A percentile compares a stretch with the other conserved stretches of the same genome.
phyloP scores from a whole-genome alignment of 1,139 yeast genomes.

The Debaryomycetaceae sp. region DNA sequence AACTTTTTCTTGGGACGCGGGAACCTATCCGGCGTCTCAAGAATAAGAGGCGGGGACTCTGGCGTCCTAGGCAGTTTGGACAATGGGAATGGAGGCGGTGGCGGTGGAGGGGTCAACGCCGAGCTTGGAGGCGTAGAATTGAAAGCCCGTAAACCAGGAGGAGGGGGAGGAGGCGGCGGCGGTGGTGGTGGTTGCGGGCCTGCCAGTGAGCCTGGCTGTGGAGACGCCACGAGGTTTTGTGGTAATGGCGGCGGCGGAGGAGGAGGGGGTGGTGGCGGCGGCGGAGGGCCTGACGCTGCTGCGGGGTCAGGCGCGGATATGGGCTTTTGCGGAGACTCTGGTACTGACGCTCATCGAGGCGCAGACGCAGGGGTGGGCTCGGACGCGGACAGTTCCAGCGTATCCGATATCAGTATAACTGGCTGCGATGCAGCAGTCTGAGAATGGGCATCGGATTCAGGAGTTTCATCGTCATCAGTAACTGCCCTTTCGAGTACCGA shows the following conservation, averaged over 20 bases:
- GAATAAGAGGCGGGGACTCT: slow-evolving; percentile 5
- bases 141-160: slow-evolving; percentile 8
- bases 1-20: slow-evolving; percentile 72
- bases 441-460: no score
- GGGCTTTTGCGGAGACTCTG: slow-evolving; percentile 4
- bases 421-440: no score
- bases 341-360: no score
- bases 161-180: slow-evolving; percentile 23
- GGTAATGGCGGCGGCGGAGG: no score
- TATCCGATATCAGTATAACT: no score
- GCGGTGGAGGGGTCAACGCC: slow-evolving; percentile 7
- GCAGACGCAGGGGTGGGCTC: no score
- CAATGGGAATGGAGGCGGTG: slow-evolving; percentile 6
- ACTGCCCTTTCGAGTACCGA: no score
- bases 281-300: slow-evolving; percentile 13
- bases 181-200: slow-evolving; percentile 9
- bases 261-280: slow-evolving; percentile 8
- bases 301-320: slow-evolving; percentile 8
- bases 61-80: slow-evolving; percentile 1
- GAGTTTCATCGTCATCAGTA: no score
- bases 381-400: no score
- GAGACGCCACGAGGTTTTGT: no score
- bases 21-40: slow-evolving; percentile 41
- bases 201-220: no score
- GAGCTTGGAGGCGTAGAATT: neutral